A percentile compares a stretch with the other conserved stretches of the same genome.
Evolutionary conservation across 2,329 filamentous ascomycete species (phyloP).

Genomic region (Juglanconis juglandina): DNA sequence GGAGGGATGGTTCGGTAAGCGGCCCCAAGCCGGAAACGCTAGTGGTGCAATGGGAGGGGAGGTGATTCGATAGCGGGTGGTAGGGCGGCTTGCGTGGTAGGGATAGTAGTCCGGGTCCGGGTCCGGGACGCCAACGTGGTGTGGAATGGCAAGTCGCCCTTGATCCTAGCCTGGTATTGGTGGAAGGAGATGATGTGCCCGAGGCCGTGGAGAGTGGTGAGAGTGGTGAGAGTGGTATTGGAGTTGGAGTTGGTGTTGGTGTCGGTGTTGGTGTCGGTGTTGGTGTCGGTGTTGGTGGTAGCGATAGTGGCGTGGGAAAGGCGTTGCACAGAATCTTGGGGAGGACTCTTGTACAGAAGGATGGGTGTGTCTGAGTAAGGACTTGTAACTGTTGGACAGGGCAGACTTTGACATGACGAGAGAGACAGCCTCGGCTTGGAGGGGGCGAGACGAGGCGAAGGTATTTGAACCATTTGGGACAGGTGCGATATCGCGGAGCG

Average conservation of each 20-base stretch:
- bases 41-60: background rate
- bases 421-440: background rate
- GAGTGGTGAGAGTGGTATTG: background rate
- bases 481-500: no score
- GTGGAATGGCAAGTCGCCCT: slow-evolving; percentile 12
- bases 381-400: no score
- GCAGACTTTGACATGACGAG: background rate
- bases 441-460: slow-evolving; percentile 7
- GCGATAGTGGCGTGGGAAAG: no score
- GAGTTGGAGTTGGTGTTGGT: background rate
- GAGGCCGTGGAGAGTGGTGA: background rate
- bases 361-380: no score
- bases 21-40: slow-evolving; percentile 9
- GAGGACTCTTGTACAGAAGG: no score
- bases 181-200: background rate
- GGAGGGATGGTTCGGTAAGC: background rate
- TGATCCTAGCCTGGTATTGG: slow-evolving; percentile 6
- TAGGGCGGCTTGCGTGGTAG: slow-evolving; percentile 16
- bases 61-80: background rate
- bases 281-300: background rate
- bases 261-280: background rate
- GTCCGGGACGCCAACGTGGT: background rate
- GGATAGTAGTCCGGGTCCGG: background rate
- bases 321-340: no score
- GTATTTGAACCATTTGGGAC: slow-evolving; percentile 13